These are phyloP conservation scores for Quercus mongolica DNA, from an alignment of 306 rosid species.

Conservation along the genomic window DNA sequence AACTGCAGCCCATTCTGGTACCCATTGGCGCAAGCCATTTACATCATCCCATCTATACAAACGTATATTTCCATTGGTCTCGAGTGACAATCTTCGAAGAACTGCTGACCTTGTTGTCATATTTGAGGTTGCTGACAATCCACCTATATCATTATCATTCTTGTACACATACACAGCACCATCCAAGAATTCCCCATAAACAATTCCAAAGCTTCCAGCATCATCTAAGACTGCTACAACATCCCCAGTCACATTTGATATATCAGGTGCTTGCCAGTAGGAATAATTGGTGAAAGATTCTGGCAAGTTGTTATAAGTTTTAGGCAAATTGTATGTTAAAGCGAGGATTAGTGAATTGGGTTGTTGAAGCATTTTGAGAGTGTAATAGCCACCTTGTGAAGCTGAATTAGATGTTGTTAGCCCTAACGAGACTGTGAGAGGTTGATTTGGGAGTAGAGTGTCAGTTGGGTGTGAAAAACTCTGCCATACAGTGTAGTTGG, in stretches of 20 bases:
- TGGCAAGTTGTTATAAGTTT: conserved; percentile 39
- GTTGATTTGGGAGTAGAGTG: conserved; percentile 89
- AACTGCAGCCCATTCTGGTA: conserved; percentile 92
- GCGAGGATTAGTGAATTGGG: conserved; percentile 77
- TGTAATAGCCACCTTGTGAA: conserved; percentile 71
- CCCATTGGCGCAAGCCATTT: conserved; percentile 87
- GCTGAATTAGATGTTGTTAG: conserved; percentile 65
- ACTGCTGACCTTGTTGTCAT: conserved; percentile 33
- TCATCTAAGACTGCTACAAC: conserved; percentile 74
- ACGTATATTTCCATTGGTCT: conserved; percentile 71
- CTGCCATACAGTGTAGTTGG: conserved; percentile 65
- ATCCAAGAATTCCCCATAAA: conserved; percentile 71
- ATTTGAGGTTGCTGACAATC: conserved; percentile 52
- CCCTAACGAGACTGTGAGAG: conserved; percentile 68
- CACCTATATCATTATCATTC: conserved; percentile 65
- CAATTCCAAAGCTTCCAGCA: conserved; percentile 90
- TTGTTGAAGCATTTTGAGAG: conserved; percentile 92
- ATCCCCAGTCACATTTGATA: conserved; percentile 81
- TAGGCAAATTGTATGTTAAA: conserved; percentile 68
- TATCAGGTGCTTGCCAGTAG: conserved; percentile 84
- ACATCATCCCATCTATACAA: conserved; percentile 81
- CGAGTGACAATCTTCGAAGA: conserved; percentile 62
- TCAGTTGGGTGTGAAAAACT: conserved; percentile 90
- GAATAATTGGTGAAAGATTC: conserved; percentile 67
- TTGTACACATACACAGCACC: conserved; percentile 88